Evolutionary conservation across 2,329 filamentous ascomycete genomes (phyloP).

Genomic region (Beauveria rudraprayagi): DNA sequence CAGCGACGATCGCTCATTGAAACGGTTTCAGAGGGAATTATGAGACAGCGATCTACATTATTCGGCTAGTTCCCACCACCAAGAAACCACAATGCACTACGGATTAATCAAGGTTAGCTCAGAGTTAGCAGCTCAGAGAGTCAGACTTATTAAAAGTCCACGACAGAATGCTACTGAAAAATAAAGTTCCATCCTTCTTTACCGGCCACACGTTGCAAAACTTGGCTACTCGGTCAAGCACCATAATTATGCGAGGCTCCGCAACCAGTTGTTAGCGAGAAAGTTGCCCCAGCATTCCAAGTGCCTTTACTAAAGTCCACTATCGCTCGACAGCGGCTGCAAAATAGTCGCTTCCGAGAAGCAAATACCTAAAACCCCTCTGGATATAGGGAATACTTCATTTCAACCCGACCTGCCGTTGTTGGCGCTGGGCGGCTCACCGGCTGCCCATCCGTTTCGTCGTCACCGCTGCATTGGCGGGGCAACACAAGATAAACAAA

Average conservation of each 20-base stretch:
- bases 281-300: background rate
- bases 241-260: background rate
- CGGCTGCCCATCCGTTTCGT: background rate
- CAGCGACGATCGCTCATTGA: background rate
- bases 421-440: background rate
- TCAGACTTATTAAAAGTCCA: background rate
- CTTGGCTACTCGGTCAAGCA: too few species aligned
- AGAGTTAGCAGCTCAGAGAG: too few species aligned
- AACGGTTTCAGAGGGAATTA: background rate
- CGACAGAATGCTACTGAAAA: background rate
- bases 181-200: background rate
- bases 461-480: conserved; percentile 9
- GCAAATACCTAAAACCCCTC: background rate
- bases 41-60: conserved; percentile 3
- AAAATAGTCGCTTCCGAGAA: background rate
- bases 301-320: background rate
- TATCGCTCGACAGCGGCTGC: background rate
- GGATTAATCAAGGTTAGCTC: too few species aligned
- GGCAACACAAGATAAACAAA: conserved; percentile 12
- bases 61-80: too few species aligned
- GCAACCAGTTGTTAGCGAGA: background rate
- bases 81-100: too few species aligned
- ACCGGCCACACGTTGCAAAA: too few species aligned
- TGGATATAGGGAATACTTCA: too few species aligned
- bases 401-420: background rate